These are phyloP conservation scores for Tothia fuscella DNA, from an alignment of 2,329 filamentous ascomycete genomes.

Conservation along the genomic window DNA sequence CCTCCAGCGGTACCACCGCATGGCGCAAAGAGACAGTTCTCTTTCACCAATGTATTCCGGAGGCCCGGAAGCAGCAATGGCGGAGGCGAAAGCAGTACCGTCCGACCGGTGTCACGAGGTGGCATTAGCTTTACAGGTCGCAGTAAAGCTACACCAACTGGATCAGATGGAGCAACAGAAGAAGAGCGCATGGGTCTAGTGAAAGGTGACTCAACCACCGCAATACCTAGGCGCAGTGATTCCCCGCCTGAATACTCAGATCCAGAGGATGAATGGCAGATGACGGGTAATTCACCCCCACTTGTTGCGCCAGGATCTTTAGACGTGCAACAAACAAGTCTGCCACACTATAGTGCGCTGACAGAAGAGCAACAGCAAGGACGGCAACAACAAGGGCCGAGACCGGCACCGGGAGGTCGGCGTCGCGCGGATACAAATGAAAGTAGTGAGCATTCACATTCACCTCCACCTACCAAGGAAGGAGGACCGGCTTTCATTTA, in stretches of 20 bases:
- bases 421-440: too few species aligned
- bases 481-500: too few species aligned
- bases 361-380: too few species aligned
- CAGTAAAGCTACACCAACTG: constrained; percentile 20
- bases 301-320: not conserved
- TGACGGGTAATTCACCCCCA: constrained; percentile 3
- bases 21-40: constrained; percentile 65
- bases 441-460: too few species aligned
- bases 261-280: constrained; percentile 8
- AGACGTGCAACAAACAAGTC: constrained; percentile 5
- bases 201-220: constrained; percentile 48
- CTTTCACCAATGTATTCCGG: constrained; percentile 78
- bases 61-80: constrained; percentile 29
- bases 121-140: constrained; percentile 18
- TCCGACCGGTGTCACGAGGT: constrained; percentile 22
- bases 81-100: constrained; percentile 16
- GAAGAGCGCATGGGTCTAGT: constrained; percentile 76
- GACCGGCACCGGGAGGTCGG: too few species aligned
- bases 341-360: constrained; percentile 5
- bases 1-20: not conserved
- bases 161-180: constrained; percentile 52
- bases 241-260: constrained; percentile 9
- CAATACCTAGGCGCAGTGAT: constrained; percentile 13
- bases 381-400: too few species aligned
- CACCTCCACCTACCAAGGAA: too few species aligned